Evolutionary conservation across 208 protist species (phyloP).

Genomic region (Acanthamoeba polyphaga): DNA sequence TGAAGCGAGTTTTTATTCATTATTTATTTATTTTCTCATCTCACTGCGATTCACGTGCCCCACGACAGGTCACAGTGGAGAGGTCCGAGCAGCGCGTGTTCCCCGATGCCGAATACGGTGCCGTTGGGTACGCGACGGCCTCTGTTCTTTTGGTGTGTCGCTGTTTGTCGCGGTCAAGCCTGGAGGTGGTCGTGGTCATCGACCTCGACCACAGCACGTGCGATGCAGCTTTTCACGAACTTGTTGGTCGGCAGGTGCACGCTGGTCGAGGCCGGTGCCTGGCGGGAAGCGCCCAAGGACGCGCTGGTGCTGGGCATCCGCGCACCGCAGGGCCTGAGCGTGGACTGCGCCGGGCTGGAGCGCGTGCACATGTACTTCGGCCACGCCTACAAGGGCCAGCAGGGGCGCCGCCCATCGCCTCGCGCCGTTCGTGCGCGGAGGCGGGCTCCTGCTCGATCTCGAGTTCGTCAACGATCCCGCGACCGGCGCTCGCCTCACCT

Average conservation of each 20-base stretch:
- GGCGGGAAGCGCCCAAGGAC: conserved; percentile 78
- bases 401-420: conserved; percentile 86
- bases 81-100: conserved; percentile 28
- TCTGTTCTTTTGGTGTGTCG: no score
- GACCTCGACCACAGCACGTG: no score
- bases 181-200: no score
- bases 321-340: conserved; percentile 78
- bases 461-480: conserved; percentile 87
- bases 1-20: background rate
- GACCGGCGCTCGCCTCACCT: conserved; percentile 83
- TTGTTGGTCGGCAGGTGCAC: background rate
- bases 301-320: conserved; percentile 88
- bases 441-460: conserved; percentile 85
- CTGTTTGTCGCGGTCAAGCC: background rate
- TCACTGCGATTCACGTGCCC: no score
- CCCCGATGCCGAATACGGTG: conserved; percentile 81
- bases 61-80: conserved; percentile 41
- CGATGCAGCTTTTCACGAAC: no score
- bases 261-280: conserved; percentile 76
- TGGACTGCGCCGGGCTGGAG: conserved; percentile 58
- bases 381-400: conserved; percentile 90
- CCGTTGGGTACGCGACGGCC: background rate
- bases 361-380: conserved; percentile 91
- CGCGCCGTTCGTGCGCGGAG: conserved; percentile 80
- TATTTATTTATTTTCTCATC: background rate